Base-by-base conservation (phyloP, 176 grass and related monocot genomes). In the Carex scoparia region DNA sequence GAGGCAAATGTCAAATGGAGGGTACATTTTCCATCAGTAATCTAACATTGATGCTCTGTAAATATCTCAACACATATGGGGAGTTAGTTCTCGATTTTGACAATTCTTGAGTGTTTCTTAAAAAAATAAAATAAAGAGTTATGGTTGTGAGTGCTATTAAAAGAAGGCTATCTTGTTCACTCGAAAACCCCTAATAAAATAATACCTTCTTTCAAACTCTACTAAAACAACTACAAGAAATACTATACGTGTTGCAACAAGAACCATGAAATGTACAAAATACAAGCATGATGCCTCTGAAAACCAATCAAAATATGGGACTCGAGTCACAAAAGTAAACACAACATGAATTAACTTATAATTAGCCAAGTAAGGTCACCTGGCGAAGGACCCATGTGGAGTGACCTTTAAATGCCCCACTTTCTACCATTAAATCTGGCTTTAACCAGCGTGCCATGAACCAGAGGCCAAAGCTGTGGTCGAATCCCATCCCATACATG, bases 391-490 rank as follows among this genome's bases (percentile, higher is more conserved):
- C 90, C 95, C 95, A 98, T 0, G 95, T 95, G 4, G 93, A 98
- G 44, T 98, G 95, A 3, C 95, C 95, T 65, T 98, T 98, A 77
- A 94, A 93, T 46, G 95, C 93, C 12, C 95, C 95, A 70, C 95
- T 95, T 84, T 98, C 95, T 56, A 98, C 89, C 93, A 98, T 94
- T 67, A 98, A 79, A 72, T 95, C 83, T 10, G 93, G 95, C 57
- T 98, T 95, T 60, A 98, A 82, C 93, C 92, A 95, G 53, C 89
- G 93, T 48, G 83, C 70, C 91, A 98, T 95, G 80, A 98, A 98
- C 93, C 95, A 98, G 69, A 98, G 89, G 18, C 93, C 95, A 76
- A 98, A 98, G 64, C 93, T 98, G 80, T 98, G 95, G 60, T 98
- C 93, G 53, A 98, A 95, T 2, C 93, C 89, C 93, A 95, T 98